A percentile compares a stretch with the other conserved stretches of the same genome.
These are phyloP conservation scores for Clonostachys sp. DNA, from an alignment of 2,329 filamentous ascomycete species.

Conservation along the genomic window DNA sequence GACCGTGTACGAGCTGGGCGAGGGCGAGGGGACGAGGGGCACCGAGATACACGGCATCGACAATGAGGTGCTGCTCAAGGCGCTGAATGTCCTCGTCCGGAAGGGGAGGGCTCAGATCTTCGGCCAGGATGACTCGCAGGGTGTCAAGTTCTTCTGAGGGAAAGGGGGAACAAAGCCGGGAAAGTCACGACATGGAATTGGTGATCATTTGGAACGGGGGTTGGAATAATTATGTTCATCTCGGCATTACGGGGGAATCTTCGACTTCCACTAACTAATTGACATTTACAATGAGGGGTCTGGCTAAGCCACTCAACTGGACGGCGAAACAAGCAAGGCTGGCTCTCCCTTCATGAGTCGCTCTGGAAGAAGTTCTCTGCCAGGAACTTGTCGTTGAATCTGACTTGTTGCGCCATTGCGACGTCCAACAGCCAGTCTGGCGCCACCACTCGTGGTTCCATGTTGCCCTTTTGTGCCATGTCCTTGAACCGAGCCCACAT, in stretches of 20 bases:
- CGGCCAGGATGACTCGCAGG: slow-evolving; percentile 79
- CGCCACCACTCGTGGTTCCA: slow-evolving; percentile 74
- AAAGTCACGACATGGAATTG: too few species aligned
- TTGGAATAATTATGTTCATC: too few species aligned
- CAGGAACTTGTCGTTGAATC: slow-evolving; percentile 61
- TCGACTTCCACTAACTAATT: too few species aligned
- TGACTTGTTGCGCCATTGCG: slow-evolving; percentile 80
- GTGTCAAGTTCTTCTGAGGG: slow-evolving; percentile 91
- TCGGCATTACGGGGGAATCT: too few species aligned
- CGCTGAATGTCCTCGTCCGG: slow-evolving; percentile 79
- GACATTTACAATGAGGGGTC: neutral
- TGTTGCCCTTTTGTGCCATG: slow-evolving; percentile 73
- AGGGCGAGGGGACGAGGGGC: slow-evolving; percentile 75
- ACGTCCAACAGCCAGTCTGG: slow-evolving; percentile 88
- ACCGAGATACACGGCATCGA: slow-evolving; percentile 91
- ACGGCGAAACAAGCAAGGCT: neutral
- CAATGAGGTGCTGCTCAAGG: slow-evolving; percentile 71
- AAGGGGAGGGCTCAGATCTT: slow-evolving; percentile 91
- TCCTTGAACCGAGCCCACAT: slow-evolving; percentile 78
- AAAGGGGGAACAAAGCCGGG: too few species aligned
- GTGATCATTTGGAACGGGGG: too few species aligned
- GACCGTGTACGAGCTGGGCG: slow-evolving; percentile 85
- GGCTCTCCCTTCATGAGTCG: too few species aligned
- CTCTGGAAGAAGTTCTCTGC: slow-evolving; percentile 35
- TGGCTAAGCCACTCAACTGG: neutral